Evolutionary conservation across 306 rosid species (phyloP).

Genomic region (Myrica gale): DNA sequence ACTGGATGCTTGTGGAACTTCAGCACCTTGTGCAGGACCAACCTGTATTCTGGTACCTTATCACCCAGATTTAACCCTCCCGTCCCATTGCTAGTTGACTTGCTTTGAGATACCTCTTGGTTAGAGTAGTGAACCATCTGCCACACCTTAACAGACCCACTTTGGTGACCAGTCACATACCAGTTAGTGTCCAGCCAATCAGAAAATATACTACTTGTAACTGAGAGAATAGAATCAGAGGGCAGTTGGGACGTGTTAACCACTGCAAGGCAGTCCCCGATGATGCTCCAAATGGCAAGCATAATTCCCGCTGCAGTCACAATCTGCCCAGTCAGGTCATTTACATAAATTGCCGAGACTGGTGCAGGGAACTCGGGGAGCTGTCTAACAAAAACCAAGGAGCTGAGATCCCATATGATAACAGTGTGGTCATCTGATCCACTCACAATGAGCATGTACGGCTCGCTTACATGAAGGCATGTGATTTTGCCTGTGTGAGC

Average conservation of each 20-base stretch:
- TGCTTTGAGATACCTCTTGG: constrained; percentile 50
- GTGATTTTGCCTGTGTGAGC: constrained; percentile 83
- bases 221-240: constrained; percentile 89
- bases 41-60: constrained; percentile 68
- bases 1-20: constrained; percentile 90
- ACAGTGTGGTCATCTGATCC: constrained; percentile 98
- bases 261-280: constrained; percentile 94
- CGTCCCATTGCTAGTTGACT: constrained; percentile 46
- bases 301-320: constrained; percentile 95
- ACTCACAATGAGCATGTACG: constrained; percentile 92
- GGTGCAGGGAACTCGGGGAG: constrained; percentile 92
- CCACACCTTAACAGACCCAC: constrained; percentile 99
- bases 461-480: constrained; percentile 96
- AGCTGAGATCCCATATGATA: constrained; percentile 95
- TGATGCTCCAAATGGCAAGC: constrained; percentile 91
- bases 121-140: constrained; percentile 82
- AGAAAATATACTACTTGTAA: constrained; percentile 74
- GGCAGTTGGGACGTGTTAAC: constrained; percentile 94
- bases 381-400: constrained; percentile 87
- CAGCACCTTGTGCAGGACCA: constrained; percentile 73
- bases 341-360: constrained; percentile 79
- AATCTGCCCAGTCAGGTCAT: constrained; percentile 93
- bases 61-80: constrained; percentile 52
- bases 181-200: constrained; percentile 96
- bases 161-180: constrained; percentile 99